A percentile compares a stretch with the other conserved stretches of the same genome.
These are phyloP conservation scores for Fusarium armeniacum DNA, from an alignment of 2,329 filamentous ascomycete genomes.

Conservation along the genomic window DNA sequence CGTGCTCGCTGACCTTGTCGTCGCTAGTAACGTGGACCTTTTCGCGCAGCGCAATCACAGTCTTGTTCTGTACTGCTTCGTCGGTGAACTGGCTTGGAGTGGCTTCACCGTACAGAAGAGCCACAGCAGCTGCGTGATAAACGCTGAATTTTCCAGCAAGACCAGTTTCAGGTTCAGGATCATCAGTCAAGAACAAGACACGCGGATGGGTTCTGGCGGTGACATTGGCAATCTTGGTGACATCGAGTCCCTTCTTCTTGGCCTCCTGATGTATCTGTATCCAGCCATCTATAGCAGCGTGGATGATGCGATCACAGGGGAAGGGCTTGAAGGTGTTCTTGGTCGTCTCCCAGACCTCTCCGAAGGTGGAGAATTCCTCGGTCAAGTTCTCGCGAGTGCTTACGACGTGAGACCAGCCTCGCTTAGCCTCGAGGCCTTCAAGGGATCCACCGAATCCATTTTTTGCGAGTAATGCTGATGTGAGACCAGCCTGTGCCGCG, in stretches of 20 bases:
- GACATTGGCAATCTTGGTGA: slow-evolving; percentile 8
- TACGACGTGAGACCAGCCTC: slow-evolving; percentile 8
- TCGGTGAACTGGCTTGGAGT: slow-evolving; percentile 3
- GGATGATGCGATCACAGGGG: slow-evolving; percentile 10
- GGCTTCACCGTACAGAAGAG: slow-evolving; percentile 1
- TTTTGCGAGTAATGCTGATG: slow-evolving; percentile 9
- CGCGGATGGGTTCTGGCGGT: not conserved
- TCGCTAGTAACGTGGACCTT: slow-evolving; percentile 9
- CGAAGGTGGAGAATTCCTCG: slow-evolving; percentile 1
- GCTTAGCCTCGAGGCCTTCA: not conserved
- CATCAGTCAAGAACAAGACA: slow-evolving; percentile 4
- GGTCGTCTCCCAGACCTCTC: not conserved
- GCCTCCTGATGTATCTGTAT: slow-evolving; percentile 4
- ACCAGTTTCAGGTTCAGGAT: slow-evolving; percentile 4
- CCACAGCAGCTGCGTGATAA: slow-evolving; percentile 8
- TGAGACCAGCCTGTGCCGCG: slow-evolving; percentile 8
- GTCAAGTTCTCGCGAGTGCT: slow-evolving; percentile 6
- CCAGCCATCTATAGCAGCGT: slow-evolving; percentile 17
- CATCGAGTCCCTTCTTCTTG: not conserved
- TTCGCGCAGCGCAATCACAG: not conserved
- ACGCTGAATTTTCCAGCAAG: slow-evolving; percentile 11
- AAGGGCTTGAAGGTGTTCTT: slow-evolving; percentile 9
- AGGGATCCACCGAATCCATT: slow-evolving; percentile 10
- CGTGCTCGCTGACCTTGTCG: slow-evolving; percentile 4
- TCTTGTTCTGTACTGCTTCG: slow-evolving; percentile 2